phyloP scores from a whole-genome alignment of 768 basidiomycete genomes.

The Candolleomyces aberdarensis region DNA sequence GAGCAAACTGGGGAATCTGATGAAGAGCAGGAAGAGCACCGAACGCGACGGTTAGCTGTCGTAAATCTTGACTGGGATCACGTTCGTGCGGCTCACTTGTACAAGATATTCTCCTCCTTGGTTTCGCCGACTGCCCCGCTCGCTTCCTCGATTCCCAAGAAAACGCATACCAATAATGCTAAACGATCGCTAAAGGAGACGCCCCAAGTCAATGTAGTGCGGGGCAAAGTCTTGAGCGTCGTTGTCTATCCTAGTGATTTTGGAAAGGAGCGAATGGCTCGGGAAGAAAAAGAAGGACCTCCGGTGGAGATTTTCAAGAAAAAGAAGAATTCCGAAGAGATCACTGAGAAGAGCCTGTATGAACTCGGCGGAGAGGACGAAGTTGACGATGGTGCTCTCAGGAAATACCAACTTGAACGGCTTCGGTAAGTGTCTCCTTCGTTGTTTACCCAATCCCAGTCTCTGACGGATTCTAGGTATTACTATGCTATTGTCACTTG shows the following conservation, averaged over 20 bases:
- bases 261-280: conserved; percentile 80
- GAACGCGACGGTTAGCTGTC: conserved; percentile 75
- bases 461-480: conserved; percentile 52
- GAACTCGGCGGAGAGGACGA: conserved; percentile 71
- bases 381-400: conserved; percentile 82
- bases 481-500: conserved; percentile 95
- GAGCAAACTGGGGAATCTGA: conserved; percentile 43
- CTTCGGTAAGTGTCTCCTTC: conserved; percentile 58
- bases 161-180: conserved; percentile 10
- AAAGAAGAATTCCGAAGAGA: conserved; percentile 45
- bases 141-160: conserved; percentile 17
- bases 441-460: neutral
- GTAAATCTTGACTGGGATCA: conserved; percentile 99
- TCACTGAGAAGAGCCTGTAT: conserved; percentile 62
- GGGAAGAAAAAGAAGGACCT: conserved; percentile 89
- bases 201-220: conserved; percentile 31
- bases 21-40: conserved; percentile 32
- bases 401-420: conserved; percentile 91
- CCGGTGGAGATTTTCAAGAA: conserved; percentile 78
- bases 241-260: conserved; percentile 92
- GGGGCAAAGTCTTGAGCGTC: conserved; percentile 73
- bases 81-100: conserved; percentile 84
- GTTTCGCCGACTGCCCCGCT: conserved; percentile 58
- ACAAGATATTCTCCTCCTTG: conserved; percentile 88
- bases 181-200: conserved; percentile 2